Base-by-base conservation (phyloP, 1,284 basidiomycete species). In the Albatrellus sp. region DNA sequence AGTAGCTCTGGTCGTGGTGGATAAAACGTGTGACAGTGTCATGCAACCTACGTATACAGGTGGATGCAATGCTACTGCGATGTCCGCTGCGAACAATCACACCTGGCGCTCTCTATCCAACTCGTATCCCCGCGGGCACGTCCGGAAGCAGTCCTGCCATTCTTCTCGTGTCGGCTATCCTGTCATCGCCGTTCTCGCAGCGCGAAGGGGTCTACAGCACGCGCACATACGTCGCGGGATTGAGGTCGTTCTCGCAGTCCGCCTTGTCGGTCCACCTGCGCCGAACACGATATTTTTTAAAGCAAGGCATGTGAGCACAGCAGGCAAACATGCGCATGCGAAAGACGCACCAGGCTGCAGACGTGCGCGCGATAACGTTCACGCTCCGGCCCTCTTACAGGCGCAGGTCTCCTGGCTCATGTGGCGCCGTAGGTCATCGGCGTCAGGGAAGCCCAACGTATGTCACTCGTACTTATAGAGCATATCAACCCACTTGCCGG, bases 191-290 rank as follows among this genome's bases (percentile, higher is more conserved):
- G 7, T 4, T 4, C 7, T 24, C 7, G 24, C 24, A 7, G 24
- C 24, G 7, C 7, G 24, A 7, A 24, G 3, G 24, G 13, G 13
- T 30, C 61, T 63, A 82, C 54, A 83, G 51, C 19, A 77, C 47
- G 55, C 77, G 77, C 54, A 81, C 82, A 61, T 87, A 87, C 17
- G 82, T 72, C 7, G 82, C 82, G 13, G 83, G 83, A 54, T 87
- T 77, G 19, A 85, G 60, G 3, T 84, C 83, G 41, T 68, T 67
- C 54, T 63, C 70, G 13, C 79, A 79, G 50, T 80, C 65, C 24
- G 73, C 58, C 58, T 80, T 75, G 9, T 79, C 83, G 6, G 74
- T 81, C 83, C 83, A 87, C 83, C 83, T 87, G 54, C 36, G 37
- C 19, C 17, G n/a, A n/a, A n/a, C n/a, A n/a, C n/a, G n/a, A n/a